A percentile compares a stretch with the other conserved stretches of the same genome.
phyloP scores from a whole-genome alignment of 768 basidiomycete species.

The Xanthoconium purpureum region DNA sequence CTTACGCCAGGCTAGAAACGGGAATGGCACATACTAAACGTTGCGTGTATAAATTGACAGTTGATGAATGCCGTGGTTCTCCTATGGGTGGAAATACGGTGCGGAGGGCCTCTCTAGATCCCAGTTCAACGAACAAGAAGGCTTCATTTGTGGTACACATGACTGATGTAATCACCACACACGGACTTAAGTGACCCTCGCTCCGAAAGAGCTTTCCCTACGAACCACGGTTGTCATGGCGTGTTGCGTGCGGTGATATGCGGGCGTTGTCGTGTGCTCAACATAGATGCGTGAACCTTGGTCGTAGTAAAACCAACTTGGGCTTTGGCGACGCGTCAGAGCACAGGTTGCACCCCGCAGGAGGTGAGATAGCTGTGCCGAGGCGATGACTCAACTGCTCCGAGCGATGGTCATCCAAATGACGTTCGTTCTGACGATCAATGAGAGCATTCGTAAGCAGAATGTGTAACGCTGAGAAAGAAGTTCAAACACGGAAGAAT shows the following conservation, averaged over 20 bases:
- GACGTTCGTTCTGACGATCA: constrained; percentile 9
- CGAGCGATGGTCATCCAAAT: neutral
- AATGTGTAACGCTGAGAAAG: constrained; percentile 2
- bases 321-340: neutral
- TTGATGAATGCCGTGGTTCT: constrained; percentile 2
- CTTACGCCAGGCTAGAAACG: neutral
- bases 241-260: constrained; percentile 13
- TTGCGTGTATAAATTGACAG: neutral
- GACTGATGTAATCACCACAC: constrained; percentile 1
- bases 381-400: constrained; percentile 12
- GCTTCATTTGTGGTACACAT: neutral
- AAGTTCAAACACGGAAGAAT: neutral
- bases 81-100: neutral
- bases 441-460: constrained; percentile 8
- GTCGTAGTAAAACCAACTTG: neutral
- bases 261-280: neutral
- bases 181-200: constrained; percentile 10
- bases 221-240: constrained; percentile 2
- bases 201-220: neutral
- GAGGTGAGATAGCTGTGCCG: neutral
- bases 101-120: neutral
- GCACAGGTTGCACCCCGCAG: neutral
- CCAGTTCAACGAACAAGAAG: neutral
- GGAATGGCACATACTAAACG: neutral
- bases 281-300: neutral